Evolutionary conservation across 345 rosid genomes (phyloP), one percentile per base, ranked within the genome.

Genomic region (Raphanus sativus): DNA sequence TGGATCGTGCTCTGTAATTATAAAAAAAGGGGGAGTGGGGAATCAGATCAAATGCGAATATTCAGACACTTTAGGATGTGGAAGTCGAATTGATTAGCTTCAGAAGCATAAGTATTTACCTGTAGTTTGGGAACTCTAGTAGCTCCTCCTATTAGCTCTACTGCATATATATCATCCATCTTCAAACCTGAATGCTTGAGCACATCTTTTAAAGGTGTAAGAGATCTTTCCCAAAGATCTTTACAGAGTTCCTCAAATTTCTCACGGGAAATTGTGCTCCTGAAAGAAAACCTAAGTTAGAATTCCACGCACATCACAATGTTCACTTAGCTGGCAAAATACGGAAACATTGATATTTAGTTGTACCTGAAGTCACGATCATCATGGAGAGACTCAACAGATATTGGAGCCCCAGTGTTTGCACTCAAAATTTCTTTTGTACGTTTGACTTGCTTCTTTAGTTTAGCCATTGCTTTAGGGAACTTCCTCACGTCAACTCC

Each of bases 111-210:
- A 63, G 77, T 58, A 59, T 85, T 71, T 80, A 96, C 99, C 99
- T 96, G 97, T 85, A 96, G 88, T 83, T 96, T 96, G 71, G 99
- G 99, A 67, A 96, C 98, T 86, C 99, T 87, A 45, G 97, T 93
- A 71, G 97, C 98, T 54, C 99, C 99, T 81, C 99, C 99, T 45
- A 96, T 91, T 62, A 96, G 81, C 76, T 96, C 99, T 48, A 93
- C 95, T 4, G 97, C 99, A 86, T 80, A 84, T 75, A 93, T 82
- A 63, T 96, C 98, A 71, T 88, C 91, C 64, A 85, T 78, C 78
- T 90, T 86, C 75, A 92, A 56, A 55, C 93, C 97, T 33, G 99
- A 90, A 83, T 87, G 77, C 76, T 81, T 86, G 67, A 95, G 86
- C 75, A 95, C 86, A 61, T 95, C 94, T 78, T 85, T 90, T 30